Conservation (phyloP, 1,284 basidiomycete genomes). For the Pascua sp. region DNA sequence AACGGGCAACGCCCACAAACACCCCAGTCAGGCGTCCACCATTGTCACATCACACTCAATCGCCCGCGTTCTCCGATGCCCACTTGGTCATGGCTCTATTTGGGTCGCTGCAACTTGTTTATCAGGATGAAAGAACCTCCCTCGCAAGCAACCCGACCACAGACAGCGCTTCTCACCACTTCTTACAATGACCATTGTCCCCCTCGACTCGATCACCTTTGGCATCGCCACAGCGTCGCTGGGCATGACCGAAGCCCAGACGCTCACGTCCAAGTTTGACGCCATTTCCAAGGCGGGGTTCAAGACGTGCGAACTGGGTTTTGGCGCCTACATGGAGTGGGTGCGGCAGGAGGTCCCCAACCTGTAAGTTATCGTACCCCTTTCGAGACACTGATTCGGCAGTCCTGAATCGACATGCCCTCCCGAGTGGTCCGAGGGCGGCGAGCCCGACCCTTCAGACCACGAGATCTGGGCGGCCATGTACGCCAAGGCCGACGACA, state of each 20-base stretch:
- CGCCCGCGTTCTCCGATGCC: too few species aligned
- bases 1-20: too few species aligned
- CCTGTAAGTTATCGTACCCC: conserved; percentile 7
- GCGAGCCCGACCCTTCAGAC: conserved; percentile 21
- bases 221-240: conserved; percentile 19
- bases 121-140: too few species aligned
- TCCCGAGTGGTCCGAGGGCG: conserved; percentile 10
- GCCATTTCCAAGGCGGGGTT: conserved; percentile 21
- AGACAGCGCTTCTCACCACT: too few species aligned
- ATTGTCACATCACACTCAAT: too few species aligned
- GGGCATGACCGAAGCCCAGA: conserved; percentile 17
- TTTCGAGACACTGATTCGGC: background rate
- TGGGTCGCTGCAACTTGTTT: too few species aligned
- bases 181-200: too few species aligned
- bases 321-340: conserved; percentile 21
- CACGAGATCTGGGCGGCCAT: conserved; percentile 11
- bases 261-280: conserved; percentile 20
- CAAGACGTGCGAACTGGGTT: conserved; percentile 15
- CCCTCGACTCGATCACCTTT: background rate
- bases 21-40: too few species aligned
- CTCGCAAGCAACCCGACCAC: too few species aligned
- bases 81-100: too few species aligned
- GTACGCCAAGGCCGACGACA: conserved; percentile 5
- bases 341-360: conserved; percentile 13
- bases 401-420: conserved; percentile 14